Evolutionary conservation across 352 stramenopile species (phyloP), one percentile per base, ranked within the genome.

Genomic region (Lagenidium giganteum): DNA sequence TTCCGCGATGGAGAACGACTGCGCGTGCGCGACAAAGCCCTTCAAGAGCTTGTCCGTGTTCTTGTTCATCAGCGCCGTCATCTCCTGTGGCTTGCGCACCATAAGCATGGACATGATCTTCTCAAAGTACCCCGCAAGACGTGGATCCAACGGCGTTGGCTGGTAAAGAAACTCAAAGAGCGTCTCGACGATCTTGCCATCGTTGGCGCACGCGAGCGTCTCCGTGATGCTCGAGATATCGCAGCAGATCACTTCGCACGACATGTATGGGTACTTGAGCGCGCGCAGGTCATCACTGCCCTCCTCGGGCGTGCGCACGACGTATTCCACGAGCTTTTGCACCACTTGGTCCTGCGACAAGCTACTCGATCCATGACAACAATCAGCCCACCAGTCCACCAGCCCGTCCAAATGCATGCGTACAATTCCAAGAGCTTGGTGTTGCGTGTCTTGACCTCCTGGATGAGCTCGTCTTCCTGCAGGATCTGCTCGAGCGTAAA

Each of bases 231-330:
- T 83, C 34, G 84, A 74, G 34, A 98, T 95, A 59, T 99, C 95
- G 54, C 92, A 98, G 70, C 93, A 98, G 42, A 99, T 87, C 35
- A 98, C 89, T 65, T 98, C 95, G 61, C 95, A 98, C 32, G 92
- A 77, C 94, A 98, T 98, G 82, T 98, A 99, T 18, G 95, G 94
- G 67, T 96, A 98, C 70, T 92, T 94, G 51, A 92, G 64, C 25
- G 72, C 61, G 36, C 76, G 74, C 43, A 92, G 22, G 44, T 87
- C 79, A 41, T 83, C 59, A 7, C 61, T 47, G 25, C 55, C 37
- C 41, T 83, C 61, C 33, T 81, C 66, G 1, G 80, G 61, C 28
- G 54, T 47, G n/a, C 51, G 45, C 23, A 87, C 75, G 11, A 92
- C 67, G 43, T 91, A 94, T 50, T 92, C 69, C 11, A 94, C 56